These are phyloP conservation scores for Ocimum tenuiflorum DNA, from an alignment of 257 asterid species.

Conservation along the genomic window DNA sequence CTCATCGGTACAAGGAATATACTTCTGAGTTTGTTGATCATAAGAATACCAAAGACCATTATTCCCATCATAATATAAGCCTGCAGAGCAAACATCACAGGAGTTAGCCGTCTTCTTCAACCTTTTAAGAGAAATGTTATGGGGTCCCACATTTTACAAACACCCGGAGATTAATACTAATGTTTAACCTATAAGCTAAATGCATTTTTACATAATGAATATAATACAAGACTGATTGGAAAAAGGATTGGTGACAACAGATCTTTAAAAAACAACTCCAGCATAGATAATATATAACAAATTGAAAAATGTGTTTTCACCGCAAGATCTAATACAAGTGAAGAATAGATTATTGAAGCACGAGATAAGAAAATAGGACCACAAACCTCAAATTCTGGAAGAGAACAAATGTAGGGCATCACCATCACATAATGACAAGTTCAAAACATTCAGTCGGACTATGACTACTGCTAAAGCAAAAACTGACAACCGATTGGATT, in stretches of 20 bases:
- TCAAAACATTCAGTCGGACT: neutral
- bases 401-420: neutral
- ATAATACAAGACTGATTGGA: neutral
- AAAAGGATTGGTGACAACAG: neutral
- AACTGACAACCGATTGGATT: neutral
- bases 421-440: neutral
- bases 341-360: too few relatives aligned
- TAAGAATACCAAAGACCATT: constrained; percentile 83
- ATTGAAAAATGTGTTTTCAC: neutral
- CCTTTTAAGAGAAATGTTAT: constrained; percentile 9
- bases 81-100: constrained; percentile 31
- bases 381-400: neutral
- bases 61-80: constrained; percentile 90
- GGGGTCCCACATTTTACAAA: neutral
- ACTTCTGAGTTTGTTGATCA: constrained; percentile 77
- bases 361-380: too few relatives aligned
- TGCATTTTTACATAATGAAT: neutral
- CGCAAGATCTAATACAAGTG: neutral
- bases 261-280: neutral
- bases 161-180: neutral
- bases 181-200: neutral
- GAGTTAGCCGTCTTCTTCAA: constrained; percentile 3
- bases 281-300: neutral
- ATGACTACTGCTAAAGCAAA: neutral
- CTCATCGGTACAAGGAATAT: constrained; percentile 71